Evolutionary conservation across 2,329 filamentous ascomycete species (phyloP).

Genomic region (Madurella mycetomatis): DNA sequence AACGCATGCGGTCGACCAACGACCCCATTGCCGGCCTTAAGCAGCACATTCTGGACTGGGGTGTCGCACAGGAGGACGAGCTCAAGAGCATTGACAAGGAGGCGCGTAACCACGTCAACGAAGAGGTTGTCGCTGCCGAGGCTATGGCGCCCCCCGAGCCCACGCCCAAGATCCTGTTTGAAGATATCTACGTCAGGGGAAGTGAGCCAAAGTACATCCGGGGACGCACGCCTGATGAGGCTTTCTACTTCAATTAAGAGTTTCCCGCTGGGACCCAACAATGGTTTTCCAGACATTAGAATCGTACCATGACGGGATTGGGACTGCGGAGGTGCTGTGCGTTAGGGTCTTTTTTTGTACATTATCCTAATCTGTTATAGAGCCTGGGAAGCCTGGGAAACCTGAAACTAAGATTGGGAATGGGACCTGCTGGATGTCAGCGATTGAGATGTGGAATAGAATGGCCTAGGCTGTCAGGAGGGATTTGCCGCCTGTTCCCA

Average conservation of each 20-base stretch:
- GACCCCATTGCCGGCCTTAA: conserved; percentile 97
- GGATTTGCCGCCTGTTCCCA: background rate
- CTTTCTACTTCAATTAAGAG: conserved; percentile 70
- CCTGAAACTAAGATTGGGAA: conserved; percentile 14
- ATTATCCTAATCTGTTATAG: conserved; percentile 22
- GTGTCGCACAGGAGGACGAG: conserved; percentile 85
- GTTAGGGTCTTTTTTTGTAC: conserved; percentile 19
- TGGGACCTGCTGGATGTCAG: conserved; percentile 5
- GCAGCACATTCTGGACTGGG: conserved; percentile 97
- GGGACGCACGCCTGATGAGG: conserved; percentile 86
- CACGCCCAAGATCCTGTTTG: conserved; percentile 78
- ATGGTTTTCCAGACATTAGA: background rate
- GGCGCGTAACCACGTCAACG: conserved; percentile 77
- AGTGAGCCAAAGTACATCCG: conserved; percentile 84
- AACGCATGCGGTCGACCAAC: conserved; percentile 98
- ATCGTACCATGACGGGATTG: background rate
- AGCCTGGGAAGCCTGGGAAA: conserved; percentile 16
- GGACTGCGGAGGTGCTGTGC: conserved; percentile 9
- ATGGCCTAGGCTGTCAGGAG: background rate
- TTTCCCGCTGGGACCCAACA: background rate
- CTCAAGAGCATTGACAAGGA: conserved; percentile 96
- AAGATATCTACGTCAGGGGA: conserved; percentile 92
- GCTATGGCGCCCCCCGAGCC: conserved; percentile 76
- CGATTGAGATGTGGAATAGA: background rate
- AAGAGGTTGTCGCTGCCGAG: conserved; percentile 87